Conservation (phyloP, 148 eudicot species). For the Vaccinium darrowii region DNA sequence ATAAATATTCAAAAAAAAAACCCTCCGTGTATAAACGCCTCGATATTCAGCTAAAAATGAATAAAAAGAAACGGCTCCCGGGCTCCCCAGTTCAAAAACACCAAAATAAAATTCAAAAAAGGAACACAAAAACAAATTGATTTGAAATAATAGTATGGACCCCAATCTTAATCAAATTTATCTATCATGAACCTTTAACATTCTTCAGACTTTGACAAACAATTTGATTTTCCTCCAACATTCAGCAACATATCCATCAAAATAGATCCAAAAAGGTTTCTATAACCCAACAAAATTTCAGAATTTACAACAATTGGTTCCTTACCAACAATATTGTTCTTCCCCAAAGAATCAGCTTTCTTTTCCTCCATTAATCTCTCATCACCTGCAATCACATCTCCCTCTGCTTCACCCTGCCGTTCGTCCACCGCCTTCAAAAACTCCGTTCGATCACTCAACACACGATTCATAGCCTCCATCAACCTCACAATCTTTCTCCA, state of each 20-base stretch:
- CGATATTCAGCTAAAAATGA: neutral
- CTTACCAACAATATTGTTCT: neutral
- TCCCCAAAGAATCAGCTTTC: neutral
- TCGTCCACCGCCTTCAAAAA: neutral
- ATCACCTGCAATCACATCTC: no score
- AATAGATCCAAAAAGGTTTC: neutral
- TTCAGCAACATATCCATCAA: neutral
- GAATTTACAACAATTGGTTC: neutral
- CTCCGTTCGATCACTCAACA: neutral
- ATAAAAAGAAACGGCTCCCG: neutral
- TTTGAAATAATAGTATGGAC: neutral
- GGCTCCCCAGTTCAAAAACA: neutral
- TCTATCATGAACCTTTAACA: neutral
- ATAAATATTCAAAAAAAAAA: no score
- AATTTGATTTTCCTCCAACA: neutral
- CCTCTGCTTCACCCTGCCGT: neutral
- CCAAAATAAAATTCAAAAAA: neutral
- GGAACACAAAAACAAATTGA: neutral
- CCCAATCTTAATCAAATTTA: neutral
- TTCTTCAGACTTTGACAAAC: neutral
- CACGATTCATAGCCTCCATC: neutral
- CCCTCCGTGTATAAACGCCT: neutral
- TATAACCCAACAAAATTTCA: neutral
- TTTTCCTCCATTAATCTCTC: neutral
- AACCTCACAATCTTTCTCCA: neutral